Percentiles rank a stretch among this genome's conserved stretches.
phyloP scores from a whole-genome alignment of 768 basidiomycete genomes.

The Naganishia friedmannii region DNA sequence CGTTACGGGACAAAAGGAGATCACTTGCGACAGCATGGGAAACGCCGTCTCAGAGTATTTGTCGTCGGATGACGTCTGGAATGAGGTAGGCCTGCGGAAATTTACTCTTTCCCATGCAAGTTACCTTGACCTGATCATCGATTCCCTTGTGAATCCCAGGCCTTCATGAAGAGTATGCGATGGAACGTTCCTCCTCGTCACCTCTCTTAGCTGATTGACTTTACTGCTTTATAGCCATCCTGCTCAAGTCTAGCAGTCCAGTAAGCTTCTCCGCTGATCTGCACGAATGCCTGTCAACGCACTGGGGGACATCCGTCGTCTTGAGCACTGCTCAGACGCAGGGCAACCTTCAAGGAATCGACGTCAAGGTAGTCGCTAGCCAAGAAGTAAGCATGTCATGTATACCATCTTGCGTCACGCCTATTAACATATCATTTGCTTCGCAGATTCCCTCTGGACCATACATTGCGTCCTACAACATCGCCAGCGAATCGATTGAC shows the following conservation, averaged over 20 bases:
- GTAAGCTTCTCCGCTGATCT: conserved; percentile 14
- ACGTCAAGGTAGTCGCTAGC: conserved; percentile 10
- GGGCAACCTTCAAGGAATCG: conserved; percentile 13
- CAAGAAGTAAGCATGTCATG: neutral
- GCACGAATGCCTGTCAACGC: conserved; percentile 20
- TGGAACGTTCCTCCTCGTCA: too few relatives aligned
- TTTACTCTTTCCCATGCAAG: too few relatives aligned
- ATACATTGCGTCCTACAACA: conserved; percentile 34
- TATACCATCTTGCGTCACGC: too few relatives aligned
- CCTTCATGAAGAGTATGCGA: conserved; percentile 4
- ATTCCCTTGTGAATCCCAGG: neutral
- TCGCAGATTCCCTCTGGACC: conserved; percentile 39
- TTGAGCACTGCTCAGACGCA: conserved; percentile 17
- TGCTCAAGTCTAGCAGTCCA: conserved; percentile 12
- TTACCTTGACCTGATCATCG: too few relatives aligned
- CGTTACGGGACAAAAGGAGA: conserved; percentile 33
- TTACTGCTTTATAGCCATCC: neutral
- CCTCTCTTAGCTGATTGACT: neutral
- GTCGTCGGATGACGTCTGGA: conserved; percentile 39
- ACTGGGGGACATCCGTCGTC: conserved; percentile 24
- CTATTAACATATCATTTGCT: neutral
- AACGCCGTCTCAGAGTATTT: conserved; percentile 31
- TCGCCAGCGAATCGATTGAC: conserved; percentile 13
- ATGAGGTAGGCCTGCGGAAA: conserved; percentile 31
- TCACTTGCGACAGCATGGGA: conserved; percentile 39